A percentile compares a stretch with the other conserved stretches of the same genome.
Evolutionary conservation across 2,329 filamentous ascomycete species (phyloP).

Genomic region (Alternaria novae-zelandiae): DNA sequence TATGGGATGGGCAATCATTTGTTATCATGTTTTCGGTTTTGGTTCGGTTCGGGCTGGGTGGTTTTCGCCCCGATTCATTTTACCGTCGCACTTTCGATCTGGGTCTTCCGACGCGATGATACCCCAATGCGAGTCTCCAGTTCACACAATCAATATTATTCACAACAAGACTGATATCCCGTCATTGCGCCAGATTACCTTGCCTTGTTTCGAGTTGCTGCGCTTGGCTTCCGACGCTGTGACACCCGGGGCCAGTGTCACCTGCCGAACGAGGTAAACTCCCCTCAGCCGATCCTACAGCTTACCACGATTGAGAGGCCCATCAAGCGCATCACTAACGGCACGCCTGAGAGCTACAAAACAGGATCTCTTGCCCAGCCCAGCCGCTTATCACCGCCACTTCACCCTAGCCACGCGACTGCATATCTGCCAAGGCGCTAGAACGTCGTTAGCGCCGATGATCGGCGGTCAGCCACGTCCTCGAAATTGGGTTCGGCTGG

Average conservation of each 20-base stretch:
- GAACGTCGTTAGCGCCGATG: background rate
- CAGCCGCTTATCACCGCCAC: background rate
- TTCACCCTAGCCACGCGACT: background rate
- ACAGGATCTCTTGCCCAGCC: background rate
- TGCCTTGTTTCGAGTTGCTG: background rate
- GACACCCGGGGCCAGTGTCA: background rate
- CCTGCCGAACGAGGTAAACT: background rate
- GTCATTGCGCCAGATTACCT: background rate
- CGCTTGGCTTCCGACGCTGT: background rate
- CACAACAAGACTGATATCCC: background rate
- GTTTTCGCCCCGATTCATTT: background rate
- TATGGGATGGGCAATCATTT: constrained; percentile 1
- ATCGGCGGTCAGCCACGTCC: background rate
- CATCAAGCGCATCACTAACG: background rate
- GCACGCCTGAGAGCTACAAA: background rate
- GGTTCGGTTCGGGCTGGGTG: background rate
- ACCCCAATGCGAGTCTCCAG: constrained; percentile 26
- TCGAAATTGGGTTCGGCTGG: background rate
- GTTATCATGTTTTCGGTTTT: constrained; percentile 1
- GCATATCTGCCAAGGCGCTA: background rate
- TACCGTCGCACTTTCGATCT: constrained; percentile 15
- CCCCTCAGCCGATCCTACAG: background rate
- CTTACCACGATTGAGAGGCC: background rate
- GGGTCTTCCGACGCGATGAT: constrained; percentile 29
- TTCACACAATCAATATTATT: constrained; percentile 4